phyloP scores from a whole-genome alignment of 139 green algal genomes.

The Bryopsis sp. region DNA sequence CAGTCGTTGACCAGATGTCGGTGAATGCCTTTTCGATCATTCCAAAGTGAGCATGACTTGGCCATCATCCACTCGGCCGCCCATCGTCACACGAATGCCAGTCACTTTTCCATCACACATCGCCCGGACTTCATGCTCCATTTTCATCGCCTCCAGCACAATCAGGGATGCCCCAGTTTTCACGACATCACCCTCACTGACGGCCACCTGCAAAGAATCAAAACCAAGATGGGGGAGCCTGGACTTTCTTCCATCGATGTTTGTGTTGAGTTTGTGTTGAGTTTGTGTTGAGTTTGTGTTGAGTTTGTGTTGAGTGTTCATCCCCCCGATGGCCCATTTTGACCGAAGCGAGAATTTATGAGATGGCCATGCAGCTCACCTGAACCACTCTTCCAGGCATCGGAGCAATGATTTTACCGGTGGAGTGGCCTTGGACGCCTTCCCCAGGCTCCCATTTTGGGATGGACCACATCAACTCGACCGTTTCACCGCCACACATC shows the following conservation, averaged over 20 bases:
- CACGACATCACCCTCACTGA: slow-evolving; percentile 18
- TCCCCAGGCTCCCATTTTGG: too few species aligned
- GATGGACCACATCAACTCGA: too few species aligned
- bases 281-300: not conserved
- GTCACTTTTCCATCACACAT: slow-evolving; percentile 24
- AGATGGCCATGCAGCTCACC: slow-evolving; percentile 23
- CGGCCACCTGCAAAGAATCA: slow-evolving; percentile 23
- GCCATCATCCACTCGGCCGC: slow-evolving; percentile 34
- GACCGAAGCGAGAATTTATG: too few species aligned
- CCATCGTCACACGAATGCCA: slow-evolving; percentile 16
- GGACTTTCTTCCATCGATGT: not conserved
- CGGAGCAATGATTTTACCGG: slow-evolving; percentile 41
- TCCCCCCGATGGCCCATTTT: too few species aligned
- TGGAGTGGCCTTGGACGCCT: too few species aligned
- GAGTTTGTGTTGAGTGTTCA: not conserved
- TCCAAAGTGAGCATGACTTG: slow-evolving; percentile 27
- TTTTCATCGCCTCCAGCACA: slow-evolving; percentile 80
- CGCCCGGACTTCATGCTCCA: slow-evolving; percentile 43
- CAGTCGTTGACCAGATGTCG: too few species aligned
- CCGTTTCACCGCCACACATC: too few species aligned
- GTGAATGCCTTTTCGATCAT: not conserved
- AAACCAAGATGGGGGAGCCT: not conserved
- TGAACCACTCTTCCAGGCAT: slow-evolving; percentile 65
- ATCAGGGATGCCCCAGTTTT: slow-evolving; percentile 36
- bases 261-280: slow-evolving; percentile 4